Evolutionary conservation across 148 eudicot species (phyloP).

Genomic region (Diospyros lotus): DNA sequence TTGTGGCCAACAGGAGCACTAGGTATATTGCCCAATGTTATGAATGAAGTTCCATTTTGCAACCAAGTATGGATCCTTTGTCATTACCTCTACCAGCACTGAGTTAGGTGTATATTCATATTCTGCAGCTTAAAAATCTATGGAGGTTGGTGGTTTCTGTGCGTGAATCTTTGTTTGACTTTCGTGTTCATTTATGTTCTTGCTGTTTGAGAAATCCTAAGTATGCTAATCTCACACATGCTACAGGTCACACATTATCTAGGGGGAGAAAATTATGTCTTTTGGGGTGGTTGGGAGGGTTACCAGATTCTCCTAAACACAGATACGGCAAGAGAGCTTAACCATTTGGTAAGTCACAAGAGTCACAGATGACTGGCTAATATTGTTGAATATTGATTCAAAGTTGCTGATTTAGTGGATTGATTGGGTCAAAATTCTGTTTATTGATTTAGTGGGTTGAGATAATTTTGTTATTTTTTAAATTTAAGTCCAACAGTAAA

Average conservation of each 20-base stretch:
- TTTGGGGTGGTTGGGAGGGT: conserved; percentile 99
- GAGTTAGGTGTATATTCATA: conserved; percentile 84
- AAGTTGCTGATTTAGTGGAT: too few species aligned
- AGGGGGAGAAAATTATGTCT: conserved; percentile 96
- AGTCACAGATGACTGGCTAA: background rate
- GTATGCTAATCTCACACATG: conserved; percentile 8
- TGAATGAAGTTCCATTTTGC: too few species aligned
- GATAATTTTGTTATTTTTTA: too few species aligned
- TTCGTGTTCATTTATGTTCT: background rate
- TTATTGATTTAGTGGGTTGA: too few species aligned
- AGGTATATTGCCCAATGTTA: too few species aligned
- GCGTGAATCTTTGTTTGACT: conserved; percentile 1
- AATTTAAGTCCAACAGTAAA: too few species aligned
- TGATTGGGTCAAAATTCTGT: too few species aligned
- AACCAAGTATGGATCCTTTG: too few species aligned
- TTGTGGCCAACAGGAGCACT: too few species aligned
- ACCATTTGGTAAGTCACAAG: conserved; percentile 67
- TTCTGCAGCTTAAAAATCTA: conserved; percentile 95
- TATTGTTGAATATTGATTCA: too few species aligned
- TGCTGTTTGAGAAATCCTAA: background rate
- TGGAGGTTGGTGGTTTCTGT: conserved; percentile 59
- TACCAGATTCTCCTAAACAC: conserved; percentile 93
- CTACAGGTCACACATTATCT: conserved; percentile 91
- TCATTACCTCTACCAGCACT: conserved; percentile 38
- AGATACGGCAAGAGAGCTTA: conserved; percentile 92